Base-by-base conservation (phyloP, 371 early-diverging fungal genomes). In the Amoeboradix gromovi region DNA sequence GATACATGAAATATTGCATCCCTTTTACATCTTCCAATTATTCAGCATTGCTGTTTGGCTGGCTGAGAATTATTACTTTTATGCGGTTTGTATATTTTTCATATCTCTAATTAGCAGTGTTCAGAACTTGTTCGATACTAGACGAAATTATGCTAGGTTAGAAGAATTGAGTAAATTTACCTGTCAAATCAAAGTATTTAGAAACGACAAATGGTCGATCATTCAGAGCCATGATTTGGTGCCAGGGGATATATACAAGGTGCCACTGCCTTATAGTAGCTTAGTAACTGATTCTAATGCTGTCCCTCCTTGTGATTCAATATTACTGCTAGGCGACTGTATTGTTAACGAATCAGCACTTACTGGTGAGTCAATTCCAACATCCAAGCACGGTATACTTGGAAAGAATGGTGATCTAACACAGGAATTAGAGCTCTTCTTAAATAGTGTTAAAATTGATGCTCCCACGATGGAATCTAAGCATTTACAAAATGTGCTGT, bases 341-440 rank as follows among this genome's bases (percentile, higher is more conserved):
- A 92, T 98, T 70, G 85, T 94, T 67, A 95, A 98, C 77, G 99
- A 99, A 77, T 86, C 87, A 71, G 95, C 98, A 94, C 82, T 99
- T 29, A 99, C 99, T 1, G 99, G 99, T 68, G 93, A 91, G 74
- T 79, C 81, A 73, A 76, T 87, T 0, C 89, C 89, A 0, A 83
- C 90, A 29, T 87, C 88, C 16, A 94, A 92, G 74, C 78, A 77
- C 0, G 48, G 48, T 48, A 48, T 48, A 12, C 22, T 48, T 5
- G 48, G 48, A 5, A 48, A 48, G 22, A 48, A 5, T 12, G 22
- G 22, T 22, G 22, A 48, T 22, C 12, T 48, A 5, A 22, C 48
- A 5, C 12, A 5, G 22, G n/a, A n/a, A n/a, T 22, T 48, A 12
- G 12, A 22, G 5, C 5, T 12, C 48, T 48, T 48, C 48, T 48